Conservation (phyloP, 2,329 filamentous ascomycete genomes). For the Exophiala alcalophila region DNA sequence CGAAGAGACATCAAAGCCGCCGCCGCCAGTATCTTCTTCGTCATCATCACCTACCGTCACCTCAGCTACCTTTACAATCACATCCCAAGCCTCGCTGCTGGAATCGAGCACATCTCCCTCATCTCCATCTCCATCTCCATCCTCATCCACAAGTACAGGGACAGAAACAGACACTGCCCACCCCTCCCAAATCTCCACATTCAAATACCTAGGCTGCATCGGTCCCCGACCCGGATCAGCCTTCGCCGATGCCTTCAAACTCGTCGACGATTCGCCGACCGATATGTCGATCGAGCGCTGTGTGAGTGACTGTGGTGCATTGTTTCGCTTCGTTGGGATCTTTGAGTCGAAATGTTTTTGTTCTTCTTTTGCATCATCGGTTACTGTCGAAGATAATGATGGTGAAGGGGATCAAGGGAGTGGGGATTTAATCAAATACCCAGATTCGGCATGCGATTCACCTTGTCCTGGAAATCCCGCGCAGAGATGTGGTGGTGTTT, state of each 20-base stretch:
- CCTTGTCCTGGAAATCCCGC: slow-evolving; percentile 22
- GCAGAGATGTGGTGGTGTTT: slow-evolving; percentile 27
- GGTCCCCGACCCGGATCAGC: slow-evolving; percentile 14
- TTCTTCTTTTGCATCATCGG: slow-evolving; percentile 1
- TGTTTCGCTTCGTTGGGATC: slow-evolving; percentile 11
- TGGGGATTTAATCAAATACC: slow-evolving; percentile 21
- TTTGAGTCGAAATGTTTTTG: slow-evolving; percentile 11
- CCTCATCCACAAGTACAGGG: slow-evolving; percentile 2
- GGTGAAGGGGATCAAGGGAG: too few relatives aligned
- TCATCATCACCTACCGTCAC: background rate
- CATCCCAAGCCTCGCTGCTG: background rate
- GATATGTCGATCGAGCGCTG: slow-evolving; percentile 23
- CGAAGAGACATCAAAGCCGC: too few relatives aligned
- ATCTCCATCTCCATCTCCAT: slow-evolving; percentile 1
- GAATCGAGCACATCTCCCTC: slow-evolving; percentile 2
- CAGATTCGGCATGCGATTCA: slow-evolving; percentile 20
- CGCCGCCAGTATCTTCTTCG: background rate
- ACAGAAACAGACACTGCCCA: slow-evolving; percentile 4
- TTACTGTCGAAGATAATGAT: too few relatives aligned
- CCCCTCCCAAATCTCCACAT: slow-evolving; percentile 17
- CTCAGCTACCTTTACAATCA: background rate
- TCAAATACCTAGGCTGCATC: slow-evolving; percentile 24
- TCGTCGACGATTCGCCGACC: slow-evolving; percentile 16
- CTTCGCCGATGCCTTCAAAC: slow-evolving; percentile 16
- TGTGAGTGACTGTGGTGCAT: slow-evolving; percentile 19